A percentile compares a stretch with the other conserved stretches of the same genome.
Conservation (phyloP, 257 asterid species). For the Ophiorrhiza pumila region DNA sequence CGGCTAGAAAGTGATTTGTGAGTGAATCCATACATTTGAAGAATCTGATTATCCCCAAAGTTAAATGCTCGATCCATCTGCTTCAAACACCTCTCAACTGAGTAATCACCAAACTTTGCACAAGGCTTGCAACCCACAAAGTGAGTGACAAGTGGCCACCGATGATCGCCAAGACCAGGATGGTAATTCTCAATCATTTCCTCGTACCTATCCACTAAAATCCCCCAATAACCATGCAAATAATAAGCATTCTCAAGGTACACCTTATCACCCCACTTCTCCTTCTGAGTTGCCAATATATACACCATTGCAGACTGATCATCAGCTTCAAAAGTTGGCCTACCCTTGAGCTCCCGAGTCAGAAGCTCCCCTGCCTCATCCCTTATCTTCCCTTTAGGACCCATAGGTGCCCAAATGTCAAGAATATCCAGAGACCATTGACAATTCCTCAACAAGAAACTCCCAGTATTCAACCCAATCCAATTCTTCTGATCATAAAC, state of each 20-base stretch:
- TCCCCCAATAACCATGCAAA: constrained; percentile 93
- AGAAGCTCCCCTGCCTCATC: constrained; percentile 78
- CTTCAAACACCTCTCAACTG: constrained; percentile 87
- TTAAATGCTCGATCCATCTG: constrained; percentile 91
- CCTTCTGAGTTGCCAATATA: constrained; percentile 66
- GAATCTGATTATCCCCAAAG: constrained; percentile 80
- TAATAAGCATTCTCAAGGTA: constrained; percentile 68
- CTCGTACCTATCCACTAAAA: constrained; percentile 79
- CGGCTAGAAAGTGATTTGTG: constrained; percentile 63
- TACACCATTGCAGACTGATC: constrained; percentile 98
- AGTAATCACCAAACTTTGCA: constrained; percentile 82
- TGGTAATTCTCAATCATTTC: constrained; percentile 89
- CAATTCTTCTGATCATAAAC: constrained; percentile 72
- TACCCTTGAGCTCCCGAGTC: constrained; percentile 58
- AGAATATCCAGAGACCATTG: constrained; percentile 92
- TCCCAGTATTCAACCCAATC: constrained; percentile 94
- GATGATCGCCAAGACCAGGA: constrained; percentile 85
- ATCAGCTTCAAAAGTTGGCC: constrained; percentile 92
- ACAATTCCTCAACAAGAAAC: constrained; percentile 79
- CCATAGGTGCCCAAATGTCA: constrained; percentile 95
- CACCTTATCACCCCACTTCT: constrained; percentile 79
- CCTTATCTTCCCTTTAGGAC: constrained; percentile 76
- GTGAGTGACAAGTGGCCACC: constrained; percentile 98
- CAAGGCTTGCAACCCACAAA: constrained; percentile 99
- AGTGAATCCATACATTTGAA: constrained; percentile 78